These are phyloP conservation scores for Colletotrichum higginsianum DNA, from an alignment of 2,329 filamentous ascomycete species.

Conservation along the genomic window DNA sequence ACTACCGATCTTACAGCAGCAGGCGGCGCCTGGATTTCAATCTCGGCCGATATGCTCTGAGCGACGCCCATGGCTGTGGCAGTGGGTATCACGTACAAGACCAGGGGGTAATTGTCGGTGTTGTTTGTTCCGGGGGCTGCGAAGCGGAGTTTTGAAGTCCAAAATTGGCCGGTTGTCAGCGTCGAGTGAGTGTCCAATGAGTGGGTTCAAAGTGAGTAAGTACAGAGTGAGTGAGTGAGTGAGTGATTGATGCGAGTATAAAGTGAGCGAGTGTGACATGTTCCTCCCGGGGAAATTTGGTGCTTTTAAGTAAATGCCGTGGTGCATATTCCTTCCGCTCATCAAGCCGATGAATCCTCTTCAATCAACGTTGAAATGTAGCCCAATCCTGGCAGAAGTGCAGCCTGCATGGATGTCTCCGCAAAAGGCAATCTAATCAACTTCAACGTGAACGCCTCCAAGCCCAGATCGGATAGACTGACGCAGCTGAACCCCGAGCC, in stretches of 20 bases:
- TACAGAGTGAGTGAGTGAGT: not conserved
- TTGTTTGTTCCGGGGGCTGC: not conserved
- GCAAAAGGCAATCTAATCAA: not conserved
- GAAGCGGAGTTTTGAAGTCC: not conserved
- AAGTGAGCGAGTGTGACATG: not conserved
- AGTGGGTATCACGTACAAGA: not conserved
- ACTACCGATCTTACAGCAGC: conserved; percentile 22
- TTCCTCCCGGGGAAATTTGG: not conserved
- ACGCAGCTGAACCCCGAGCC: not conserved
- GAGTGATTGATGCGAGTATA: too few relatives aligned
- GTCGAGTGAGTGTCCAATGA: too few relatives aligned
- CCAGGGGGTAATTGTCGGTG: not conserved
- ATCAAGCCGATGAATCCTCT: not conserved
- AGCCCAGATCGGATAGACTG: not conserved
- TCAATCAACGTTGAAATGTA: not conserved
- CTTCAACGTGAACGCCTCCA: not conserved
- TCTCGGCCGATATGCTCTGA: not conserved
- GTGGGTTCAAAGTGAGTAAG: not conserved
- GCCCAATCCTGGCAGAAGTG: not conserved
- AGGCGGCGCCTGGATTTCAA: conserved; percentile 18
- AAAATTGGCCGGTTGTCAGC: not conserved
- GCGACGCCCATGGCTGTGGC: not conserved
- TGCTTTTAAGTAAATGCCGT: not conserved
- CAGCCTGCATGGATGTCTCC: not conserved
- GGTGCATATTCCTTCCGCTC: not conserved